A percentile compares a stretch with the other conserved stretches of the same genome.
Evolutionary conservation across 208 protist genomes (phyloP).

Genomic region (Vickermania ingenoplastis): DNA sequence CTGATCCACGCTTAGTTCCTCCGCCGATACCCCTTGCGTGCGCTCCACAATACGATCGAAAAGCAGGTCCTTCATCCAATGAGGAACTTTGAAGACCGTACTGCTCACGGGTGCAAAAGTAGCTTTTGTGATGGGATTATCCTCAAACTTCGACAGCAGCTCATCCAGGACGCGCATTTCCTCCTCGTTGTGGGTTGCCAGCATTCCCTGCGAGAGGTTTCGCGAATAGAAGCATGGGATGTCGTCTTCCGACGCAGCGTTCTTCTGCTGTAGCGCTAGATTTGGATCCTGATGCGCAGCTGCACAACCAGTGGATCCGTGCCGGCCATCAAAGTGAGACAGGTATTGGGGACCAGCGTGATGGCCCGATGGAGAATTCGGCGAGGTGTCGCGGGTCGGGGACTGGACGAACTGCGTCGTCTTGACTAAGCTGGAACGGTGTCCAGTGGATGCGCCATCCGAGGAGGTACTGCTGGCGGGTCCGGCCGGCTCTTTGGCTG

Average conservation of each 20-base stretch:
- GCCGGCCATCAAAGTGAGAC: neutral
- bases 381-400: neutral
- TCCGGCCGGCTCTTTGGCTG: too few relatives aligned
- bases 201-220: slow-evolving; percentile 38
- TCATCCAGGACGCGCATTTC: slow-evolving; percentile 42
- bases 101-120: slow-evolving; percentile 55
- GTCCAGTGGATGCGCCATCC: too few relatives aligned
- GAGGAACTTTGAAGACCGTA: slow-evolving; percentile 66
- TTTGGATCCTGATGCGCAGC: too few relatives aligned
- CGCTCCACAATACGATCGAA: slow-evolving; percentile 45
- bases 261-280: too few relatives aligned
- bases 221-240: slow-evolving; percentile 74
- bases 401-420: neutral
- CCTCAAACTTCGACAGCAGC: slow-evolving; percentile 26
- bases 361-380: neutral
- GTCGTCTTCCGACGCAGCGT: slow-evolving; percentile 25
- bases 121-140: slow-evolving; percentile 9
- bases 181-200: slow-evolving; percentile 11
- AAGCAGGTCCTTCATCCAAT: slow-evolving; percentile 71
- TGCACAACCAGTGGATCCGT: too few relatives aligned
- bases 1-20: slow-evolving; percentile 38
- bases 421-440: too few relatives aligned
- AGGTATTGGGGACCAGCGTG: neutral
- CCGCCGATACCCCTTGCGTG: slow-evolving; percentile 14
- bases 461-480: too few relatives aligned